Evolutionary conservation across 2,329 filamentous ascomycete genomes (phyloP), one percentile per base, ranked within the genome.

Genomic region (Epicoccum nigrum): DNA sequence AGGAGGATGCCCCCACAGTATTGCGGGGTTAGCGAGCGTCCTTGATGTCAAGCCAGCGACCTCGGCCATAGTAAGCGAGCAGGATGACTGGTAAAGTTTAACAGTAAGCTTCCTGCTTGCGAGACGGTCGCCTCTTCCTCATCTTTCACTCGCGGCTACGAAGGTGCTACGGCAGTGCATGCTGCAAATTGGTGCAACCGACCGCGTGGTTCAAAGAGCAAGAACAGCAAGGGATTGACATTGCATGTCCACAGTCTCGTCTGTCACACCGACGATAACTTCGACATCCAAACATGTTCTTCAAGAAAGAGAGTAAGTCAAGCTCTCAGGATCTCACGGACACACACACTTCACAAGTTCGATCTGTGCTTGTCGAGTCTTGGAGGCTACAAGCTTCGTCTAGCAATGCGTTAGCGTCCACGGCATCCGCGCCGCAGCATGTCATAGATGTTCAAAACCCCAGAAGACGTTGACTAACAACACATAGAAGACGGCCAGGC

Each of bases 281-380:
- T 28, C 20, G 51, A 9, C 34, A 27, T 16, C 15, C 27, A 53
- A 62, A 23, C 11, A 72, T 72, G 70, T 69, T 70, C 40, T 62
- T 52, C 48, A 65, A 55, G 48, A 68, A 67, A 55, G 62, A 71
- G 41, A 67, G 70, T 72, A 43, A 67, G 70, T 65, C 31, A 40
- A 40, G 42, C 20, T 28, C 43, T 31, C 33, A 34, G 27, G 2
- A 11, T 9, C 27, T 16, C 12, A 16, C 32, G 17, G n/a, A 11
- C 9, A 6, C 9, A 34, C 7, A 8, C 25, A 12, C 35, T 37
- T 2, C 31, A 27, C 27, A 35, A 11, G 31, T 17, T 15, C n/a
- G 5, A 15, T 30, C 5, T 4, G 31, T 23, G 37, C 27, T 51
- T 37, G 28, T 43, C 35, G 45, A 13, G 20, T 46, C 50, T 54